These are phyloP conservation scores for Fragaria iinumae DNA, from an alignment of 306 rosid genomes.

Conservation along the genomic window DNA sequence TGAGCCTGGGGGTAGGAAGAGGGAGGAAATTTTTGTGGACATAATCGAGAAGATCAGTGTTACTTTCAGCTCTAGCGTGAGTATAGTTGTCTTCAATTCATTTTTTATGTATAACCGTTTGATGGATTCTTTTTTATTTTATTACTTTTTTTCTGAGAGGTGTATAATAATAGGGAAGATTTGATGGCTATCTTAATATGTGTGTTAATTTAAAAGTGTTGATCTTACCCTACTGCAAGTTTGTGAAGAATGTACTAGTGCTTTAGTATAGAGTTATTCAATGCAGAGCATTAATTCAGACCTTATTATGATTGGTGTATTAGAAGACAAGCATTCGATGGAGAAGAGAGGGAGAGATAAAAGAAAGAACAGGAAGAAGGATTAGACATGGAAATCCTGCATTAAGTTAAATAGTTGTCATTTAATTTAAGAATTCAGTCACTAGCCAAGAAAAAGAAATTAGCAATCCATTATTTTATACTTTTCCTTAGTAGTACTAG, in stretches of 20 bases:
- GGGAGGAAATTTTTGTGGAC: conserved; percentile 91
- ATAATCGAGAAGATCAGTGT: conserved; percentile 92
- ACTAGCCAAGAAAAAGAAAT: not conserved
- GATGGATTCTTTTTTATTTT: too few species aligned
- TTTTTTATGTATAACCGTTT: conserved; percentile 4
- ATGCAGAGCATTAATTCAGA: not conserved
- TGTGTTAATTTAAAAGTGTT: not conserved
- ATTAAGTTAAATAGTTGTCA: not conserved
- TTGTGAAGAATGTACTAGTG: not conserved
- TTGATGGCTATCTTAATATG: not conserved
- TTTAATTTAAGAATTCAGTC: not conserved
- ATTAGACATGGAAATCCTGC: not conserved
- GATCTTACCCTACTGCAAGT: not conserved
- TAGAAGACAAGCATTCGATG: not conserved
- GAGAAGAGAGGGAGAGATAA: not conserved
- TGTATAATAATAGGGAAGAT: not conserved
- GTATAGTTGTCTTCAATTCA: conserved; percentile 35
- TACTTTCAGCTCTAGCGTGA: conserved; percentile 84
- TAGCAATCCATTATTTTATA: not conserved
- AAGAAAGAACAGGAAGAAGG: not conserved
- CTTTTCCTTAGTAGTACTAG: not conserved
- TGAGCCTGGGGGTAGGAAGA: conserved; percentile 76
- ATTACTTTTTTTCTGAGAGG: not conserved
- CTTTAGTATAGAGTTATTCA: not conserved
- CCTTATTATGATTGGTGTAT: not conserved